Evolutionary conservation across 805 yeast genomes (phyloP), one percentile per base, ranked within the genome.

Genomic region (Monosporozyma aquatica): DNA sequence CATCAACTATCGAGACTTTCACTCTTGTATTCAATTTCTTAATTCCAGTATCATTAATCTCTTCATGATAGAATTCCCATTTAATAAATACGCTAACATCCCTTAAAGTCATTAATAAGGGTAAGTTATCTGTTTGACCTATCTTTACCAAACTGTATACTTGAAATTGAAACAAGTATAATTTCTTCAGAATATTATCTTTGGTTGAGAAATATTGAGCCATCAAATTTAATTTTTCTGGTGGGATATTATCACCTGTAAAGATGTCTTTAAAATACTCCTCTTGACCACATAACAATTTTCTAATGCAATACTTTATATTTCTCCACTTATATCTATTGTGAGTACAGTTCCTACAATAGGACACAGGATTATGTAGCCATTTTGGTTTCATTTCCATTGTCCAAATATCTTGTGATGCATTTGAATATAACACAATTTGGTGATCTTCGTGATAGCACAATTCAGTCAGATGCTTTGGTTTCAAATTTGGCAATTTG

Each of bases 1-100:
- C 65, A 54, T 77, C 82, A 29, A 75, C 70, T 11, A 77, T 59
- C 6, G 44, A 50, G 4, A 49, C 53, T 10, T 40, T 17, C 14
- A 11, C 43, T 20, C 6, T 40, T n/a, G 37, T 10, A 14, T 27
- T 9, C 9, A 18, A n/a, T n/a, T n/a, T n/a, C n/a, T n/a, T n/a
- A n/a, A n/a, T n/a, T n/a, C n/a, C n/a, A n/a, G n/a, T n/a, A n/a
- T n/a, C n/a, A n/a, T n/a, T n/a, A n/a, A n/a, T n/a, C n/a, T n/a
- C n/a, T n/a, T n/a, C 13, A 11, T n/a, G 3, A 34, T 15, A 4
- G 32, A 32, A 15, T 11, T 49, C 30, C 50, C 67, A 53, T 23
- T 40, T 45, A 6, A 67, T 35, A 43, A 65, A 66, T 6, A 65
- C 52, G 1, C 71, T 58, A 3, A 66, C 59, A 41, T 67, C 72